Base-by-base conservation (phyloP, 805 yeast species). In the Nakazawaea wickerhamii region DNA sequence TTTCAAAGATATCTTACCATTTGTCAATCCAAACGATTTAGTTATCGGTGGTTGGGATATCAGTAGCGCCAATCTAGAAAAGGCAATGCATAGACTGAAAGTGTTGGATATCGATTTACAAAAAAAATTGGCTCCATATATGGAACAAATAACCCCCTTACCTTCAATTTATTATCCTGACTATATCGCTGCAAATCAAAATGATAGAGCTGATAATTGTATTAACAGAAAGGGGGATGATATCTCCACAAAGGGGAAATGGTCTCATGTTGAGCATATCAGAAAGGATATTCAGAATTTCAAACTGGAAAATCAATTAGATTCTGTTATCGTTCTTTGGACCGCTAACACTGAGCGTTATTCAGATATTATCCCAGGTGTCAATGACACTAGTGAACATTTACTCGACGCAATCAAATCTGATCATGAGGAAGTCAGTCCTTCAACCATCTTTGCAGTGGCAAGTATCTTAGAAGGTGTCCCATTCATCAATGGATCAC, bases 321-420 rank as follows among this genome's bases (percentile, higher is more conserved):
- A 90, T 64, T 84, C 83, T 61, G 95, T 91, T 43, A 79, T 90
- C 58, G 85, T 91, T 36, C 72, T 90, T 58, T 90, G 98, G 98
- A 89, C 96, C 35, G 98, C 98, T 44, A 91, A 90, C 69, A 90
- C 98, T 43, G 98, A 90, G 70, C 81, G 97, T 61, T 89, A 84
- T 61, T 78, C 95, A 34, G 90, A 84, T 31, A 58, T 91, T 33
- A 65, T 80, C 34, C 68, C 71, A 4, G 93, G 95, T 46, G 87
- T 91, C 50, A 89, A 90, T 59, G 97, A 90, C 63, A 85, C 91
- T 21, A 80, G 88, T 40, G 95, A 84, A 30, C 84, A 85, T 65
- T 68, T 90, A 58, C 52, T 90, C 51, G 65, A 71, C 39, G 60
- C 96, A 15, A 79, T 90, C 63, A 88, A 87, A 66, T 61, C 61